A percentile compares a stretch with the other conserved stretches of the same genome.
Conservation (phyloP, 257 asterid genomes). For the Euphrasia confusa region DNA sequence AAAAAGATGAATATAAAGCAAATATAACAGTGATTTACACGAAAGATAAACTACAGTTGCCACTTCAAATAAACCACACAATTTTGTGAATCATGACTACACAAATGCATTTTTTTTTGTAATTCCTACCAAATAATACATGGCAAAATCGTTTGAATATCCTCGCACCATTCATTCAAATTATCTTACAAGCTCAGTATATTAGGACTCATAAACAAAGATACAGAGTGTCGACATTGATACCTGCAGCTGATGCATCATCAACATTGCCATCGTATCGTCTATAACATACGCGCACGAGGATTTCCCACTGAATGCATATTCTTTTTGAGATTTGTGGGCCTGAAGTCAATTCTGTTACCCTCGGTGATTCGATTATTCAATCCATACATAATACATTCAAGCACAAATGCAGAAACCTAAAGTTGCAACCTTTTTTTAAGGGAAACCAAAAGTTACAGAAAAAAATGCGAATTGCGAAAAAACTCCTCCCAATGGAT, state of each 20-base stretch:
- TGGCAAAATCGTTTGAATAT: constrained; percentile 15
- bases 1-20: constrained; percentile 9
- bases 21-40: constrained; percentile 1
- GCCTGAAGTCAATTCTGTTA: constrained; percentile 13
- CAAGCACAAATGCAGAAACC: not conserved
- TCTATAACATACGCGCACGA: constrained; percentile 30
- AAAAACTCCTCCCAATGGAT: constrained; percentile 16
- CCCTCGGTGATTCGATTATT: not conserved
- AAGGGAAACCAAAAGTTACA: no score
- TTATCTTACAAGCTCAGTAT: constrained; percentile 3
- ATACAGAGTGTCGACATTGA: constrained; percentile 1
- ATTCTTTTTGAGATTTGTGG: not conserved
- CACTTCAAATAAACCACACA: not conserved
- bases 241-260: constrained; percentile 57
- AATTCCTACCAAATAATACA: constrained; percentile 16
- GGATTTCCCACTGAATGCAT: constrained; percentile 32
- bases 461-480: not conserved
- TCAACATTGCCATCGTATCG: constrained; percentile 49
- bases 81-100: not conserved
- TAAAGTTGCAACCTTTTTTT: constrained; percentile 13
- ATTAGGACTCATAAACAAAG: constrained; percentile 12
- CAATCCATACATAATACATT: constrained; percentile 16
- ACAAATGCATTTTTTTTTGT: not conserved
- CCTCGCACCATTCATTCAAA: not conserved
- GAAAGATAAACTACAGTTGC: constrained; percentile 1